Base-by-base conservation (phyloP, 106 monocot genomes). In the Amphibolis antarctica region DNA sequence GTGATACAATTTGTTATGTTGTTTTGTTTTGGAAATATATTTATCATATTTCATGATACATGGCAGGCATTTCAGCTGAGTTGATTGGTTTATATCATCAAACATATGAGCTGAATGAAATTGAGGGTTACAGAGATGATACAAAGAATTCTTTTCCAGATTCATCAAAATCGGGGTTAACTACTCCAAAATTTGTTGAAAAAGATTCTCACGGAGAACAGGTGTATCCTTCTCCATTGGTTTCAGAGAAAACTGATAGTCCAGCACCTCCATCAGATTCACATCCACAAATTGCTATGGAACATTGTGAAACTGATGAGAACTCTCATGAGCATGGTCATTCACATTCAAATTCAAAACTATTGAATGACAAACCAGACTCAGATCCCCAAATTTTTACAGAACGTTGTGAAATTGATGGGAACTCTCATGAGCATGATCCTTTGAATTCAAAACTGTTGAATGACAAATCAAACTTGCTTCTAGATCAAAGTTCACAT, bases 11-110 rank as follows among this genome's bases (percentile, higher is more conserved):
- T 5, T 66, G 51, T 6, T 23, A 24, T 1, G 1, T 3, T 68
- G 24, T 14, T 42, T 68, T 24, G 20, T 68, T 58, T 20, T 11
- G 28, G 23, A 18, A 21, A 57, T 28, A 12, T 21, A 20, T 44
- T 11, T 18, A 71, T 47, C 59, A 45, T 31, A 50, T 26, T 61
- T 67, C 49, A 24, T 52, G 15, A n/a, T 69, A 55, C 3, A 46
- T 51, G 77, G 27, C 76, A 96, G 94, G 86, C 76, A 44, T 81
- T 55, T 76, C 81, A 20, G 55, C 44, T 26, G 80, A 86, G 29
- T 46, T 96, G 43, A 71, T 59, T 60, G 52, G 47, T 61, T 54
- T 98, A 57, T 60, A 80, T 46, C 29, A 30, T 55, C 73, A 45
- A 71, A 75, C 26, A 51, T 79, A 76, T 70, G 75, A 66, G 31